A percentile compares a stretch with the other conserved stretches of the same genome.
These are phyloP conservation scores for Penicillium sclerotiorum DNA, from an alignment of 2,329 filamentous ascomycete genomes.

Conservation along the genomic window DNA sequence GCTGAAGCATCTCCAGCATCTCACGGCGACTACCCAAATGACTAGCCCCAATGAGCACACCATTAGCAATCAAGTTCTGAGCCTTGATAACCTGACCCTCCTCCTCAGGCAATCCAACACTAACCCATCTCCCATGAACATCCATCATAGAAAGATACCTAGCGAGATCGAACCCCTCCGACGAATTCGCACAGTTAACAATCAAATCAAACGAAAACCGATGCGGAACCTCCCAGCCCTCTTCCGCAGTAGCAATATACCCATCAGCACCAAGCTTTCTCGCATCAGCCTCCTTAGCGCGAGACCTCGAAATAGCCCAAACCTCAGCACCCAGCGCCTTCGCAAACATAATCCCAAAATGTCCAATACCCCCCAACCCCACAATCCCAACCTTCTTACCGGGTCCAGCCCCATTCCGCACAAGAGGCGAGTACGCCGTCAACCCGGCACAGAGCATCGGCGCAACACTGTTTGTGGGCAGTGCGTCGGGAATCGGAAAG, in stretches of 20 bases:
- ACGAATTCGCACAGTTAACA: constrained; percentile 76
- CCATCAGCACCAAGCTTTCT: constrained; percentile 62
- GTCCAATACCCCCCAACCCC: constrained; percentile 65
- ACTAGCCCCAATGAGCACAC: constrained; percentile 69
- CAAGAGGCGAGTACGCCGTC: constrained; percentile 76
- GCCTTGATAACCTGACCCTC: constrained; percentile 71
- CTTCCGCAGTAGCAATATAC: constrained; percentile 60
- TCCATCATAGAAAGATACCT: constrained; percentile 78
- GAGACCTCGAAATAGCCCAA: constrained; percentile 63
- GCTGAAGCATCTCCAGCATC: constrained; percentile 70
- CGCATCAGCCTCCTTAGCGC: constrained; percentile 63
- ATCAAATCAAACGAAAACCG: constrained; percentile 64
- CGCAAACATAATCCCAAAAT: constrained; percentile 71
- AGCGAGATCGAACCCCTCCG: constrained; percentile 63
- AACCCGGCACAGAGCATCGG: constrained; percentile 85
- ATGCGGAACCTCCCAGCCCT: constrained; percentile 60
- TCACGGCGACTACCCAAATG: constrained; percentile 72
- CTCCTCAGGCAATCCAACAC: constrained; percentile 77
- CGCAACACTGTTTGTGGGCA: constrained; percentile 64
- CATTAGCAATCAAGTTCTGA: constrained; percentile 75
- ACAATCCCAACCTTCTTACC: constrained; percentile 55
- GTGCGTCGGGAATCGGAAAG: constrained; percentile 70
- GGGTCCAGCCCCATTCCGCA: constrained; percentile 72
- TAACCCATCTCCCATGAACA: constrained; percentile 78
- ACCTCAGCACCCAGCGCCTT: constrained; percentile 67